phyloP scores from a whole-genome alignment of 176 grass and related monocot species.

The Paspalum notatum region DNA sequence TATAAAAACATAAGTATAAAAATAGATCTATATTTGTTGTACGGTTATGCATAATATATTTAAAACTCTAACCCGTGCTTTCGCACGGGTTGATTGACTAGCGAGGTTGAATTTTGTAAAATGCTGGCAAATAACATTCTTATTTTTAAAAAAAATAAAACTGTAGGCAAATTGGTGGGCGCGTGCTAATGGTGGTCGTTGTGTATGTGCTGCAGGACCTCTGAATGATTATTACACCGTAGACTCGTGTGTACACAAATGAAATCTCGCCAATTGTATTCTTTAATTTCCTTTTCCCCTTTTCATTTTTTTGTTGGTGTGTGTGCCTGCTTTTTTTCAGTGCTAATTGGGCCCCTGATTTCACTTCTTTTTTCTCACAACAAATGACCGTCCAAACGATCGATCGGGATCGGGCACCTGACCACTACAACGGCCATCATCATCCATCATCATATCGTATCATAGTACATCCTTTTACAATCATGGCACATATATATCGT shows the following conservation, averaged over 20 bases:
- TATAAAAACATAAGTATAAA: no score
- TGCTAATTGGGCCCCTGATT: neutral
- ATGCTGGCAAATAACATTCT: neutral
- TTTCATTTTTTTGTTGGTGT: neutral
- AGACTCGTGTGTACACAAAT: neutral
- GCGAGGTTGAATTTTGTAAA: neutral
- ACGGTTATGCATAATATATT: no score
- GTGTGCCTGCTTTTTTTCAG: neutral
- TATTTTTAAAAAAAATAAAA: neutral
- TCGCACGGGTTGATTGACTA: no score
- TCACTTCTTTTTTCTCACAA: neutral
- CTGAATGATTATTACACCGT: slow-evolving; percentile 1
- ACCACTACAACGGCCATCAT: neutral
- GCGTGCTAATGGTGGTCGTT: neutral
- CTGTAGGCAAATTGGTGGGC: neutral
- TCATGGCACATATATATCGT: neutral
- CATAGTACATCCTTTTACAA: neutral
- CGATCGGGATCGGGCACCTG: slow-evolving; percentile 6
- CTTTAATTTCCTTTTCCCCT: neutral
- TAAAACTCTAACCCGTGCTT: no score
- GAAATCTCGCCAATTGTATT: neutral
- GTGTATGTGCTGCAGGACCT: neutral
- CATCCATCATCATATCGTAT: neutral
- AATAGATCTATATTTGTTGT: no score
- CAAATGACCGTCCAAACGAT: neutral